Base-by-base conservation (phyloP, 495 filamentous ascomycete species). In the Hypoxylon rickii region DNA sequence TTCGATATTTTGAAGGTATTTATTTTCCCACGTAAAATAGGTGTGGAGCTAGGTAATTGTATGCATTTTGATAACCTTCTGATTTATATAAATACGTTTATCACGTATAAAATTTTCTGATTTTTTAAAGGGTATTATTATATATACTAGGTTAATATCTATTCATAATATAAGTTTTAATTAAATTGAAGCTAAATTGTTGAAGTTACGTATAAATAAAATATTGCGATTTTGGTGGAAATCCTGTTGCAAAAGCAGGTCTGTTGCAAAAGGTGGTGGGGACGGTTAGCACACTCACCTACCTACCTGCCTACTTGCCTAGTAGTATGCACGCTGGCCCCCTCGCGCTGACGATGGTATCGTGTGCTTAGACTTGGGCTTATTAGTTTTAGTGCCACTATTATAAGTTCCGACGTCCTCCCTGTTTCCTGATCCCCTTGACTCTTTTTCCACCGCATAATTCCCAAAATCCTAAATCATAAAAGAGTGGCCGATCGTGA, bases 291-390 rank as follows among this genome's bases (percentile, higher is more conserved):
- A 21, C 33, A n/a, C 10, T 4, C n/a, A n/a, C n/a, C n/a, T n/a
- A n/a, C n/a, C n/a, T n/a, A n/a, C n/a, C n/a, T n/a, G n/a, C n/a
- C n/a, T n/a, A n/a, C n/a, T n/a, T n/a, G n/a, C n/a, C n/a, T n/a
- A n/a, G n/a, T n/a, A n/a, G n/a, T n/a, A n/a, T n/a, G 33, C 34
- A 33, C 39, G 51, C 43, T 57, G 34, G 50, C 34, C 22, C 4
- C 57, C 46, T 46, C 47, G 55, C 52, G 58, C 58, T 62, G 58
- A 63, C 49, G 59, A 63, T 33, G 59, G 47, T 33, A 63, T 63
- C 59, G 49, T 54, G 29, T 53, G 34, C 40, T 58, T 49, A 49
- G 58, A 57, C 59, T 44, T 54, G 29, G 59, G 34, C 40, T 58
- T 49, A 49, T 21, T 62, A 38, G 33, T 58, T n/a, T 29, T 4